A percentile compares a stretch with the other conserved stretches of the same genome.
These are phyloP conservation scores for Talaromyces sp. DNA, from an alignment of 2,329 filamentous ascomycete genomes.

Conservation along the genomic window DNA sequence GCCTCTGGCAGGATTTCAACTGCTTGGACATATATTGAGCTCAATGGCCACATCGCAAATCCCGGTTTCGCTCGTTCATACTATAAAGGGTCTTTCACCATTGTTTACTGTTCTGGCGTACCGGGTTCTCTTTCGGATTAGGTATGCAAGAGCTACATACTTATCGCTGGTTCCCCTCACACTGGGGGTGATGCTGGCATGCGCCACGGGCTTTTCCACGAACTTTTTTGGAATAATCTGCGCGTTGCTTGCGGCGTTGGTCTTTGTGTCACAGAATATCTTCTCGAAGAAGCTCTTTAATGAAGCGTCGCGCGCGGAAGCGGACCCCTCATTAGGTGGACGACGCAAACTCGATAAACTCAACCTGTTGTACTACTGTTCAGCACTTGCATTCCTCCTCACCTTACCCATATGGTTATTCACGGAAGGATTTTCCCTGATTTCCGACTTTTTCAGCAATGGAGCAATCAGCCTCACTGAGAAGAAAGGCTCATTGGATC, in stretches of 20 bases:
- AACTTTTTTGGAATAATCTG: slow-evolving; percentile 87
- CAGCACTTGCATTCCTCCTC: slow-evolving; percentile 80
- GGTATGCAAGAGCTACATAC: slow-evolving; percentile 82
- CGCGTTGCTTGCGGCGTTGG: slow-evolving; percentile 80
- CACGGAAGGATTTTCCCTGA: slow-evolving; percentile 73
- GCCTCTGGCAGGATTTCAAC: slow-evolving; percentile 88
- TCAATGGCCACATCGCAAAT: slow-evolving; percentile 93
- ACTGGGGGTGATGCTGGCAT: slow-evolving; percentile 90
- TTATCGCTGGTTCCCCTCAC: slow-evolving; percentile 86
- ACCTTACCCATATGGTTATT: slow-evolving; percentile 91
- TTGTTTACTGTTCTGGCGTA: slow-evolving; percentile 94
- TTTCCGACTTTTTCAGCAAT: slow-evolving; percentile 73
- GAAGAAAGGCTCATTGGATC: slow-evolving; percentile 66
- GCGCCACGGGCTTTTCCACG: slow-evolving; percentile 82
- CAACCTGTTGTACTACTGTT: slow-evolving; percentile 95
- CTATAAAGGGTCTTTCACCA: slow-evolving; percentile 94
- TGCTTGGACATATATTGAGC: slow-evolving; percentile 87
- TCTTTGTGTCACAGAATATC: slow-evolving; percentile 98
- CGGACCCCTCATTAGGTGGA: slow-evolving; percentile 57
- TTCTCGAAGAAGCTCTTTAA: slow-evolving; percentile 98
- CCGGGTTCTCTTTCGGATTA: slow-evolving; percentile 79
- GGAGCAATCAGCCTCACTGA: slow-evolving; percentile 72
- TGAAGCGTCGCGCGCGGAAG: slow-evolving; percentile 78
- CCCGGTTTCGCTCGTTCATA: slow-evolving; percentile 93
- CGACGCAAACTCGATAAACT: slow-evolving; percentile 88